Conservation (phyloP, 169 alveolate genomes). For the Theileria sp. region DNA sequence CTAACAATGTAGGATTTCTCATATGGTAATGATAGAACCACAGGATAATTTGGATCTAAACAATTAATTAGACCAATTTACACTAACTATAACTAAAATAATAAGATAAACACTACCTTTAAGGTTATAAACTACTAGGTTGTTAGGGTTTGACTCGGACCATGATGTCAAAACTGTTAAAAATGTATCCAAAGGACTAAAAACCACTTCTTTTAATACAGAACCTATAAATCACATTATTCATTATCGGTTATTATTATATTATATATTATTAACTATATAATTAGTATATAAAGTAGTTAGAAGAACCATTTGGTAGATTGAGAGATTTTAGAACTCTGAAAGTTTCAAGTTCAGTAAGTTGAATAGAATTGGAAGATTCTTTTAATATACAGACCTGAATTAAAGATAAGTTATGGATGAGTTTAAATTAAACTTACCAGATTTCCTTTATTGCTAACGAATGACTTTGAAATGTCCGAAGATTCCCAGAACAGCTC, state of each 20-base stretch:
- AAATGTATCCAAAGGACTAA: conserved; percentile 54
- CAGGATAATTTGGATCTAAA: conserved; percentile 11
- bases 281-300: background rate
- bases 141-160: conserved; percentile 52
- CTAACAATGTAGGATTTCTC: conserved; percentile 52
- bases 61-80: background rate
- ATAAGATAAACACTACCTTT: conserved; percentile 11
- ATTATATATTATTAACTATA: background rate
- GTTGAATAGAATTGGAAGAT: conserved; percentile 31
- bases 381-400: conserved; percentile 47
- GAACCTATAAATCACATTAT: conserved; percentile 20
- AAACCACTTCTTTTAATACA: conserved; percentile 30
- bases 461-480: conserved; percentile 35
- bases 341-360: conserved; percentile 24
- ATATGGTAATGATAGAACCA: conserved; percentile 43
- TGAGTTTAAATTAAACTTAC: conserved; percentile 5
- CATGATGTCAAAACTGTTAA: conserved; percentile 49
- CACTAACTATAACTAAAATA: background rate
- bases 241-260: too few relatives aligned
- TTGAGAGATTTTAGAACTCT: conserved; percentile 4
- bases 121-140: conserved; percentile 41
- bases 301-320: conserved; percentile 45
- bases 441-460: conserved; percentile 49
- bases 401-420: too few relatives aligned
- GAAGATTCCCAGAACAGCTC: conserved; percentile 47